Percentiles rank a stretch among this genome's conserved stretches.
Evolutionary conservation across 2,329 filamentous ascomycete genomes (phyloP).

Genomic region (Didymella pomorum): DNA sequence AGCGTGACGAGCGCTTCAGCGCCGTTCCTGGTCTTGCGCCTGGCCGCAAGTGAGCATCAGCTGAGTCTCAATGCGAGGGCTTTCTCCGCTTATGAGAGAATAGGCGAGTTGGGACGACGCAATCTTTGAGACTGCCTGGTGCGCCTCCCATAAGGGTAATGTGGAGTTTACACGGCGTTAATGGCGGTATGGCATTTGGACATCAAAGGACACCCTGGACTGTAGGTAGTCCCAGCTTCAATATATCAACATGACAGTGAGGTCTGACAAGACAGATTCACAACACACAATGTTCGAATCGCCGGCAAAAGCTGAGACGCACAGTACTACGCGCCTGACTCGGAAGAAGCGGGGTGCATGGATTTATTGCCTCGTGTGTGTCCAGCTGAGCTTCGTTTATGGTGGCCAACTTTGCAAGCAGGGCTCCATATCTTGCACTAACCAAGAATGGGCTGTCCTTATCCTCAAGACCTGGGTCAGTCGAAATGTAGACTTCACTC

Average conservation of each 20-base stretch:
- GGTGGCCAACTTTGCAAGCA: conserved; percentile 6
- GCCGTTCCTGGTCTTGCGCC: conserved; percentile 71
- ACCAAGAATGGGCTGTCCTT: not conserved
- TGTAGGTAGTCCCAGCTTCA: conserved; percentile 36
- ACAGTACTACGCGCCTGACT: not conserved
- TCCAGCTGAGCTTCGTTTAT: not conserved
- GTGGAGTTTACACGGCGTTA: conserved; percentile 26
- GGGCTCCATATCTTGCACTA: conserved; percentile 5
- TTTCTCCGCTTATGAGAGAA: not conserved
- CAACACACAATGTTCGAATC: conserved; percentile 1
- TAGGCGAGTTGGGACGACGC: not conserved
- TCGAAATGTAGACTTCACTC: not conserved
- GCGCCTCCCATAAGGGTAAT: not conserved
- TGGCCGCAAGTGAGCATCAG: conserved; percentile 43
- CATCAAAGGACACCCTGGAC: conserved; percentile 3
- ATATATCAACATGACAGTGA: conserved; percentile 19
- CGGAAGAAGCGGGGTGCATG: not conserved
- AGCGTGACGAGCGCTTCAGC: conserved; percentile 88
- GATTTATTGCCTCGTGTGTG: not conserved
- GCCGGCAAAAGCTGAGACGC: not conserved
- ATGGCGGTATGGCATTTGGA: not conserved
- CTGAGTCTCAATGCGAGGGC: too few species aligned
- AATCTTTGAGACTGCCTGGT: not conserved
- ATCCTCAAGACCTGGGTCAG: not conserved
- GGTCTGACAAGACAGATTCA: conserved; percentile 26